Conservation (phyloP, 352 stramenopile species). For the Peronosclerospora sorghi region DNA sequence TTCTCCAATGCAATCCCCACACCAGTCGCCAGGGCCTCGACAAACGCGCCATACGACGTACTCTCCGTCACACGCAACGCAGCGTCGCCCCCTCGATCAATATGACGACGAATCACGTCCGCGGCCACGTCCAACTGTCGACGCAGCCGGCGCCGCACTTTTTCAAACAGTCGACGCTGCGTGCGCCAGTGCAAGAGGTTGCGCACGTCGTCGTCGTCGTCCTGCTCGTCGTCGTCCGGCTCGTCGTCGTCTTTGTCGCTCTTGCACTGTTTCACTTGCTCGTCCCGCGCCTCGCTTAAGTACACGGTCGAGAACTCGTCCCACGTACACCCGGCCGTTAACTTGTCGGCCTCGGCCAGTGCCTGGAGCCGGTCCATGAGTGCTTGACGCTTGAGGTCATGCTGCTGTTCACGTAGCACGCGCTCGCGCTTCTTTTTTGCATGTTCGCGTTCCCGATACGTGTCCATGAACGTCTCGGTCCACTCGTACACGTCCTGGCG, state of each 20-base stretch:
- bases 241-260: slow-evolving; percentile 4
- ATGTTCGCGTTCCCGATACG: slow-evolving; percentile 34
- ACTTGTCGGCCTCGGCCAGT: slow-evolving; percentile 2
- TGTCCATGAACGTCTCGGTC: slow-evolving; percentile 36
- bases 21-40: slow-evolving; percentile 20
- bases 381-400: slow-evolving; percentile 23
- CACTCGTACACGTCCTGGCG: slow-evolving; percentile 58
- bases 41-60: slow-evolving; percentile 32
- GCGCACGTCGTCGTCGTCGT: slow-evolving; percentile 2
- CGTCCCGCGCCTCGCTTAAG: slow-evolving; percentile 5
- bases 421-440: slow-evolving; percentile 39
- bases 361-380: slow-evolving; percentile 24
- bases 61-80: slow-evolving; percentile 20
- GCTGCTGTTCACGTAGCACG: slow-evolving; percentile 24
- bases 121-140: slow-evolving; percentile 19
- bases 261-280: slow-evolving; percentile 5
- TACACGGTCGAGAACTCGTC: slow-evolving; percentile 14
- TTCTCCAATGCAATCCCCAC: slow-evolving; percentile 25
- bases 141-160: slow-evolving; percentile 30
- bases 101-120: slow-evolving; percentile 14
- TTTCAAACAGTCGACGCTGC: slow-evolving; percentile 47
- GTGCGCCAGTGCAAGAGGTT: slow-evolving; percentile 29
- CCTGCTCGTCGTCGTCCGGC: slow-evolving; percentile 1
- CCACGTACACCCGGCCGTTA: slow-evolving; percentile 22
- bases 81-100: slow-evolving; percentile 16